Evolutionary conservation across 2,329 filamentous ascomycete species (phyloP).

Genomic region (Colletotrichum caudatum): DNA sequence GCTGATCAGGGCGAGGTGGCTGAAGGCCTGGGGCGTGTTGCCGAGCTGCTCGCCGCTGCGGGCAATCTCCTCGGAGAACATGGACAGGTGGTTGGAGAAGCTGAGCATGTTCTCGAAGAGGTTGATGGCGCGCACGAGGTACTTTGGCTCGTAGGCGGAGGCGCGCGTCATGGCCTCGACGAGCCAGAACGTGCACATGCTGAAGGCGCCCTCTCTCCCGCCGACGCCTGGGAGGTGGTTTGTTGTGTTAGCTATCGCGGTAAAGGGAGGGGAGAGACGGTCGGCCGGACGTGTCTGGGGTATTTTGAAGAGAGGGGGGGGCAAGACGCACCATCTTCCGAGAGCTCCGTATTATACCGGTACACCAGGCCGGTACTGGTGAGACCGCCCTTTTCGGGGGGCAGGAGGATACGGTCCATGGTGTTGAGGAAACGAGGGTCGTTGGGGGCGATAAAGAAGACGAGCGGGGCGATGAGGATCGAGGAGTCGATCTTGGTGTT

Average conservation of each 20-base stretch:
- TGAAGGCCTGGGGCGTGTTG: slow-evolving; percentile 84
- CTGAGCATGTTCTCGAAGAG: slow-evolving; percentile 83
- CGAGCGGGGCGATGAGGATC: slow-evolving; percentile 80
- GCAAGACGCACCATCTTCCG: slow-evolving; percentile 73
- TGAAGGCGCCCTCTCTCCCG: slow-evolving; percentile 80
- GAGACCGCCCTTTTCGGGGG: slow-evolving; percentile 80
- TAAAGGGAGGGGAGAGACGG: not conserved
- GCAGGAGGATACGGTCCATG: slow-evolving; percentile 76
- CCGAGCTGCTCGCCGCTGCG: slow-evolving; percentile 81
- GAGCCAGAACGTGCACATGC: slow-evolving; percentile 87
- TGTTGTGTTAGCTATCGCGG: not conserved
- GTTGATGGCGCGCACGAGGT: slow-evolving; percentile 71
- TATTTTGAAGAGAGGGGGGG: not conserved
- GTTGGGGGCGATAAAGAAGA: slow-evolving; percentile 84
- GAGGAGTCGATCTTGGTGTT: slow-evolving; percentile 78
- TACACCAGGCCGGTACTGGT: slow-evolving; percentile 82
- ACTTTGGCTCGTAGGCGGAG: slow-evolving; percentile 72
- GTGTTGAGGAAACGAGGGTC: slow-evolving; percentile 81
- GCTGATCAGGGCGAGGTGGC: slow-evolving; percentile 79
- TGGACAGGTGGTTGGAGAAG: slow-evolving; percentile 81
- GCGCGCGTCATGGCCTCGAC: slow-evolving; percentile 82
- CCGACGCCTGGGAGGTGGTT: slow-evolving; percentile 68
- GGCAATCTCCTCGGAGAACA: slow-evolving; percentile 85
- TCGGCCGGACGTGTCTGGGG: not conserved
- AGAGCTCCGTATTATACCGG: slow-evolving; percentile 76